These are phyloP conservation scores for Serendipita sp. DNA, from an alignment of 768 basidiomycete species.

Conservation along the genomic window DNA sequence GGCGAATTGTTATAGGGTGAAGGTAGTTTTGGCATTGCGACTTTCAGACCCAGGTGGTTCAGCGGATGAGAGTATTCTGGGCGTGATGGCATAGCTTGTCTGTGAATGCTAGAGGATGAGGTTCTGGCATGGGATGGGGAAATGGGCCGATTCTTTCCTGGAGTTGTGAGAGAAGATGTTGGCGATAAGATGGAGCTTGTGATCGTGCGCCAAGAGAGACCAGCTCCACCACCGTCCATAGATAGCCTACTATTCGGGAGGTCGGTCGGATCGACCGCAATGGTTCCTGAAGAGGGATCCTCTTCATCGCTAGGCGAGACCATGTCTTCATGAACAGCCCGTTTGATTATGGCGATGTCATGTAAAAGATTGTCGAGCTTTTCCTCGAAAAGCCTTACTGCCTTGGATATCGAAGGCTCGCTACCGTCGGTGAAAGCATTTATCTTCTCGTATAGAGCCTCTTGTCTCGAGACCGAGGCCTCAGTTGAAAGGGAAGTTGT, in stretches of 20 bases:
- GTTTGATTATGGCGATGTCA: slow-evolving; percentile 57
- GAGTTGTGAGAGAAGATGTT: neutral
- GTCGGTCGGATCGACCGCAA: neutral
- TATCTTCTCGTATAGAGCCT: slow-evolving; percentile 35
- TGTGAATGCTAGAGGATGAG: too few species aligned
- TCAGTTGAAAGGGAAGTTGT: slow-evolving; percentile 6
- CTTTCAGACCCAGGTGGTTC: neutral
- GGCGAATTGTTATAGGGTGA: neutral
- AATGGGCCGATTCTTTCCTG: neutral
- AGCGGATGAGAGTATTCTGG: too few species aligned
- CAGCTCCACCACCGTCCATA: neutral
- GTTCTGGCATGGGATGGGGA: neutral
- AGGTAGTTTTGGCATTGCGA: neutral
- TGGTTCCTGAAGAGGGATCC: neutral
- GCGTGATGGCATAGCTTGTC: too few species aligned
- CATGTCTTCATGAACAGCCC: slow-evolving; percentile 31
- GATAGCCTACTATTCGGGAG: too few species aligned
- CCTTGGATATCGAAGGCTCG: slow-evolving; percentile 31
- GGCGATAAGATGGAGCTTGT: neutral
- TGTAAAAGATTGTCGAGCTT: slow-evolving; percentile 63
- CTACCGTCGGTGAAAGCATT: slow-evolving; percentile 39
- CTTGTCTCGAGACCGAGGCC: slow-evolving; percentile 17
- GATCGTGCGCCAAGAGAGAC: neutral
- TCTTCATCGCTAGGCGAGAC: neutral
- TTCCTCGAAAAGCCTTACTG: slow-evolving; percentile 30